A percentile compares a stretch with the other conserved stretches of the same genome.
Conservation (phyloP, 805 yeast species). For the Yamadazyma scolyti region DNA sequence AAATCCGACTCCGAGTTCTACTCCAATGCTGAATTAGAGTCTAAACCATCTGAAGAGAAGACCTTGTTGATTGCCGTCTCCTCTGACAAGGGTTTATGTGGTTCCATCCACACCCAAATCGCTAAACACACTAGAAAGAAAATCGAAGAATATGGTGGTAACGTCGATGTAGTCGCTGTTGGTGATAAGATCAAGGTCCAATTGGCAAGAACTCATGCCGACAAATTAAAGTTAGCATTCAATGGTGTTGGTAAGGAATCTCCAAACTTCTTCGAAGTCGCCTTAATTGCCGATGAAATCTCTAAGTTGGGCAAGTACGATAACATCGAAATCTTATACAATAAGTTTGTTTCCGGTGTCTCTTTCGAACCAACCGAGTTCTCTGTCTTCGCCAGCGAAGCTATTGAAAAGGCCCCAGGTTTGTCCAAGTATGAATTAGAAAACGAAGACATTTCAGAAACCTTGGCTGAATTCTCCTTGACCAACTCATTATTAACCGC, state of each 20-base stretch:
- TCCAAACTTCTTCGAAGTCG: conserved; percentile 88
- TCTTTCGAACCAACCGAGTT: conserved; percentile 80
- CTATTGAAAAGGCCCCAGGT: conserved; percentile 82
- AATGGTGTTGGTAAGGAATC: conserved; percentile 95
- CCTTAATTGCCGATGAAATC: conserved; percentile 85
- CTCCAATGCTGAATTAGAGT: conserved; percentile 71
- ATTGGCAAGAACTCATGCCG: conserved; percentile 76
- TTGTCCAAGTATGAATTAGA: conserved; percentile 76
- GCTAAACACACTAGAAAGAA: conserved; percentile 81
- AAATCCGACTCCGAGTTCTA: conserved; percentile 76
- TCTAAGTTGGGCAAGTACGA: conserved; percentile 65
- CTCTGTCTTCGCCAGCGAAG: conserved; percentile 62
- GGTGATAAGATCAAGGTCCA: conserved; percentile 96
- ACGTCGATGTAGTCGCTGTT: conserved; percentile 73
- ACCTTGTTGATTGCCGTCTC: conserved; percentile 83
- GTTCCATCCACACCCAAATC: conserved; percentile 94
- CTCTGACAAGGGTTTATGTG: conserved; percentile 98
- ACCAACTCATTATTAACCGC: conserved; percentile 89
- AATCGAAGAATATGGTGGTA: conserved; percentile 57
- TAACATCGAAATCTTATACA: conserved; percentile 77
- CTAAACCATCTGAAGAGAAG: conserved; percentile 56
- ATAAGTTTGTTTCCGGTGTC: conserved; percentile 83
- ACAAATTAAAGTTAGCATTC: conserved; percentile 68
- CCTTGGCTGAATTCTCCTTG: conserved; percentile 79
- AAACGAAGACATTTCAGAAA: conserved; percentile 63